Evolutionary conservation across 2,329 filamentous ascomycete species (phyloP), one percentile per base, ranked within the genome.

Genomic region (Pseudopithomyces chartarum): DNA sequence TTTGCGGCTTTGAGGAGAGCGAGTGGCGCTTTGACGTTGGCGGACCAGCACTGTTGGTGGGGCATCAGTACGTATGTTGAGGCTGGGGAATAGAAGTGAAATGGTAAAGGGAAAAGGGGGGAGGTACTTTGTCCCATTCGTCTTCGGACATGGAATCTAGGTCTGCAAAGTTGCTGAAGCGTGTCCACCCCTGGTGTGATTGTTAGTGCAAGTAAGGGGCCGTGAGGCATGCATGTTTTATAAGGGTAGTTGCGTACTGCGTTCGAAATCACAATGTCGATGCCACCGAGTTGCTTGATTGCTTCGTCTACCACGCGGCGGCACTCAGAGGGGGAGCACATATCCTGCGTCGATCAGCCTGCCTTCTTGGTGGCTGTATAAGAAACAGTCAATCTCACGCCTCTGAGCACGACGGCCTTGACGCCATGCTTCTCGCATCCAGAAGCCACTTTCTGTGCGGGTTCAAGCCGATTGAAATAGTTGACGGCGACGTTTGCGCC

Each of bases 221-320:
- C n/a, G n/a, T n/a, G n/a, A n/a, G 11, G 46, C 17, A 22, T 36
- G 73, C 80, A 45, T 66, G 26, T 29, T 4, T 29, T 29, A 8
- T 29, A 29, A 29, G 26, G 5, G 26, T 29, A n/a, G n/a, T n/a
- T n/a, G 26, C 26, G 26, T 29, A 86, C 84, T 17, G 89, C 89
- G 73, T 95, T 95, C 2, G 88, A 90, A 66, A 94, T 85, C 44
- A 95, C 80, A 39, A 92, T 82, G 75, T 95, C 90, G n/a, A 95
- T 73, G 1, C 87, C 85, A 4, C 88, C 89, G 60, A 91, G 80
- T n/a, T 74, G 75, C 23, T 81, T 76, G 46, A 87, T 80, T 1
- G 85, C 83, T 43, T 87, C 81, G 17, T 82, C 75, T 1, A 93
- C 84, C 0, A 88, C 80, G 0, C 79, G 78, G 47, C 79, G 73